A percentile compares a stretch with the other conserved stretches of the same genome.
Evolutionary conservation across 139 green algal genomes (phyloP).

Genomic region (Closterium sp.): DNA sequence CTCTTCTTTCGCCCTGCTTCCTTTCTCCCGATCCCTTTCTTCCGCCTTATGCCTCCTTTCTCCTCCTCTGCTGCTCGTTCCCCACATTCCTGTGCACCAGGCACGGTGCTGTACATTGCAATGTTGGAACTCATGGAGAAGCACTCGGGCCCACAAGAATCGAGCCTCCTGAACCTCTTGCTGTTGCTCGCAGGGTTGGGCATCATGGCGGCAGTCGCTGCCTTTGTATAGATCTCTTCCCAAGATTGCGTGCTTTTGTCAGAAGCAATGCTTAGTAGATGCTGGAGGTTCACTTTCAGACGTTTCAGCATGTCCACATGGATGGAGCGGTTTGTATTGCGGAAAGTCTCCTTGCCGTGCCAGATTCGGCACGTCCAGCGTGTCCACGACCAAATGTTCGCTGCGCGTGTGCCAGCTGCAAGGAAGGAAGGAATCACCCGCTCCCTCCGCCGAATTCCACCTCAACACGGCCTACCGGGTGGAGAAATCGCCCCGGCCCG

Average conservation of each 20-base stretch:
- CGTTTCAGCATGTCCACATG: too few relatives aligned
- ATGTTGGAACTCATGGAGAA: conserved; percentile 28
- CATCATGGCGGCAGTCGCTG: conserved; percentile 27
- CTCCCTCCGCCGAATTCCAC: neutral
- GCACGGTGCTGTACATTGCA: conserved; percentile 22
- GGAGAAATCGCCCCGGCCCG: too few relatives aligned
- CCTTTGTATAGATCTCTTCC: conserved; percentile 1
- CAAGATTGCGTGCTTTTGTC: too few relatives aligned
- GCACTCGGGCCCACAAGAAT: neutral
- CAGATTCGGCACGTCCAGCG: neutral
- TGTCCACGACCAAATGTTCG: neutral
- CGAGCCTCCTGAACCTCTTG: neutral
- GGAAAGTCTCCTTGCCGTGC: neutral
- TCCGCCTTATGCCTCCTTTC: neutral
- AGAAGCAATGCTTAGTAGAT: too few relatives aligned
- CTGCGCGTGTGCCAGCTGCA: neutral
- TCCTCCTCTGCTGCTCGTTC: neutral
- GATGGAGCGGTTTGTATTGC: neutral
- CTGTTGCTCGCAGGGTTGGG: conserved; percentile 14
- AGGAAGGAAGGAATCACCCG: too few relatives aligned
- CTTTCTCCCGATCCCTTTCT: neutral
- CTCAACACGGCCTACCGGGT: too few relatives aligned
- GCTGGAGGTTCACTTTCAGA: too few relatives aligned
- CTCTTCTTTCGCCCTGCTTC: too few relatives aligned
- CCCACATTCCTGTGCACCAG: neutral